These are phyloP conservation scores for Thamnidium elegans DNA, from an alignment of 192 early-diverging fungal genomes.

Conservation along the genomic window DNA sequence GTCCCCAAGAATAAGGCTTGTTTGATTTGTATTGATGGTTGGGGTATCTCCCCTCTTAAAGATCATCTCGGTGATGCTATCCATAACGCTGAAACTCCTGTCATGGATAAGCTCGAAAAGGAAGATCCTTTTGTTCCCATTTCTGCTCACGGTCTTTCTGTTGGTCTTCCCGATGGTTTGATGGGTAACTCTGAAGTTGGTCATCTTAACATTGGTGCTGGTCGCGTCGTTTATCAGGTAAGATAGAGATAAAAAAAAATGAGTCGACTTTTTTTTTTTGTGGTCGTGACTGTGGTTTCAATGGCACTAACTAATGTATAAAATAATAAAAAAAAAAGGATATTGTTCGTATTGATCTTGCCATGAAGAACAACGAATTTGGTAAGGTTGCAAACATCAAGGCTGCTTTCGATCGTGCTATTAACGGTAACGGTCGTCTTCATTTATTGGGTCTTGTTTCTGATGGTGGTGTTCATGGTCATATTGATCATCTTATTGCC, in stretches of 20 bases:
- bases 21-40: slow-evolving; percentile 96
- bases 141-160: slow-evolving; percentile 90
- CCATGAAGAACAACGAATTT: slow-evolving; percentile 84
- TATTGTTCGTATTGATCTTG: slow-evolving; percentile 96
- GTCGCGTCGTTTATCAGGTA: slow-evolving; percentile 96
- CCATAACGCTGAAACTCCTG: slow-evolving; percentile 86
- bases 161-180: slow-evolving; percentile 96
- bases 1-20: slow-evolving; percentile 64
- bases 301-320: not conserved
- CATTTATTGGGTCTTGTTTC: slow-evolving; percentile 94
- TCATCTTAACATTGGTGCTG: slow-evolving; percentile 99
- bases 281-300: slow-evolving; percentile 2
- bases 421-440: slow-evolving; percentile 79
- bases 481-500: slow-evolving; percentile 86
- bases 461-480: slow-evolving; percentile 98
- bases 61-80: slow-evolving; percentile 87
- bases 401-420: slow-evolving; percentile 82
- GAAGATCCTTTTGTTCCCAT: slow-evolving; percentile 74
- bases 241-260: not conserved
- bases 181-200: slow-evolving; percentile 99
- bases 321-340: slow-evolving; percentile 57
- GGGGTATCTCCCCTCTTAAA: slow-evolving; percentile 81
- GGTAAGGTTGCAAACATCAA: slow-evolving; percentile 69
- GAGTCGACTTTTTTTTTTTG: not conserved
- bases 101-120: slow-evolving; percentile 81